These are phyloP conservation scores for Pseudozyma sp. DNA, from an alignment of 1,284 basidiomycete species.

Conservation along the genomic window DNA sequence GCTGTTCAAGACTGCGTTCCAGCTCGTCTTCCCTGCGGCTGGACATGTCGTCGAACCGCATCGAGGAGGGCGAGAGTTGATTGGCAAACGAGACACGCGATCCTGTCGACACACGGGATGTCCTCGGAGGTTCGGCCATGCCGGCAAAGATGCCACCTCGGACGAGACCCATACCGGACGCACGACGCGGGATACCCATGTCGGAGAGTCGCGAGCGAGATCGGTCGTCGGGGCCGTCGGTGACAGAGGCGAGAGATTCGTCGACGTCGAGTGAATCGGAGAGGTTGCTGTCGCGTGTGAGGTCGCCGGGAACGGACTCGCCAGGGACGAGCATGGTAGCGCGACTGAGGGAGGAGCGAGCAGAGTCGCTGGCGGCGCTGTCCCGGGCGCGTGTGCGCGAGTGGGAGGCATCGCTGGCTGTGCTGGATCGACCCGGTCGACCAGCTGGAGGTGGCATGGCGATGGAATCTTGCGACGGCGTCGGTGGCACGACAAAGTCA, in stretches of 20 bases:
- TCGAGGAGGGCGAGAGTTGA: conserved; percentile 23
- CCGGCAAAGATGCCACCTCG: conserved; percentile 49
- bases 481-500: conserved; percentile 39
- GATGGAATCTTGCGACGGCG: conserved; percentile 41
- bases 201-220: conserved; percentile 35
- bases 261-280: conserved; percentile 33
- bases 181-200: conserved; percentile 39
- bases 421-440: conserved; percentile 19
- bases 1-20: conserved; percentile 20
- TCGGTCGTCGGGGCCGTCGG: conserved; percentile 6
- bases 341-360: conserved; percentile 24
- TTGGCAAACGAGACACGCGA: conserved; percentile 47
- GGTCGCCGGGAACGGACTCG: conserved; percentile 45
- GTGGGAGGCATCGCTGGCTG: conserved; percentile 20
- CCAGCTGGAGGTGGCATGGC: conserved; percentile 39
- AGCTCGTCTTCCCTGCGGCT: conserved; percentile 42
- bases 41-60: conserved; percentile 38
- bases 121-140: conserved; percentile 32
- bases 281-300: conserved; percentile 47
- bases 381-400: conserved; percentile 21
- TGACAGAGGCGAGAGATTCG: conserved; percentile 16
- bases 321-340: conserved; percentile 45
- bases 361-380: conserved; percentile 23
- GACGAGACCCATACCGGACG: conserved; percentile 25
- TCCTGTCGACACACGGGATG: conserved; percentile 27